These are phyloP conservation scores for Pythium scleroteichum DNA, from an alignment of 352 stramenopile species.

Conservation along the genomic window DNA sequence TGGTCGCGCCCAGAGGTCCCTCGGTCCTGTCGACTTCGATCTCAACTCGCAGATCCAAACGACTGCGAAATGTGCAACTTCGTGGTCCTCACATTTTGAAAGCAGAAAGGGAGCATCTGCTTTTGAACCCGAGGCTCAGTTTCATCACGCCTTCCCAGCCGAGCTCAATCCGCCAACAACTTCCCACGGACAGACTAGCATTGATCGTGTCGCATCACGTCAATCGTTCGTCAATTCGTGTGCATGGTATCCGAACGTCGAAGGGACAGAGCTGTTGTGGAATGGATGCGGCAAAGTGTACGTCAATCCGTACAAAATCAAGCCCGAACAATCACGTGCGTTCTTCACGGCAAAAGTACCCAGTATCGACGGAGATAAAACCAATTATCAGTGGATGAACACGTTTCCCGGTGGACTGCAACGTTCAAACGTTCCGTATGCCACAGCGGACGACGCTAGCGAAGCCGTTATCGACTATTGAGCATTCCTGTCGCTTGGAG, in stretches of 20 bases:
- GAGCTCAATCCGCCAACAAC: constrained; percentile 26
- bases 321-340: constrained; percentile 18
- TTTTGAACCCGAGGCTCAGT: not conserved
- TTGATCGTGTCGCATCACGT: constrained; percentile 26
- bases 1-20: constrained; percentile 33
- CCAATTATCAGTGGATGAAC: constrained; percentile 23
- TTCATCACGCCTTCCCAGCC: constrained; percentile 23
- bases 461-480: constrained; percentile 7
- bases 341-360: constrained; percentile 43
- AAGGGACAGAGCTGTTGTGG: constrained; percentile 34
- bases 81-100: not conserved
- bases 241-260: constrained; percentile 40
- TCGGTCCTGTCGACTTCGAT: constrained; percentile 19
- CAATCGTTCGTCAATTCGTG: constrained; percentile 30
- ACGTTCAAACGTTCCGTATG: constrained; percentile 16
- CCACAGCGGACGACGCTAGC: constrained; percentile 7
- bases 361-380: constrained; percentile 13
- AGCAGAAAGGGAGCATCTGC: constrained; percentile 3
- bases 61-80: not conserved
- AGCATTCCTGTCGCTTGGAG: constrained; percentile 7
- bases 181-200: constrained; percentile 20
- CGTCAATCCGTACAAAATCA: constrained; percentile 46
- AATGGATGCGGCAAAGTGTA: constrained; percentile 15
- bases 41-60: not conserved
- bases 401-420: constrained; percentile 5